Base-by-base conservation (phyloP, 1,284 basidiomycete species). In the Apiotrichum mycotoxinovorans region DNA sequence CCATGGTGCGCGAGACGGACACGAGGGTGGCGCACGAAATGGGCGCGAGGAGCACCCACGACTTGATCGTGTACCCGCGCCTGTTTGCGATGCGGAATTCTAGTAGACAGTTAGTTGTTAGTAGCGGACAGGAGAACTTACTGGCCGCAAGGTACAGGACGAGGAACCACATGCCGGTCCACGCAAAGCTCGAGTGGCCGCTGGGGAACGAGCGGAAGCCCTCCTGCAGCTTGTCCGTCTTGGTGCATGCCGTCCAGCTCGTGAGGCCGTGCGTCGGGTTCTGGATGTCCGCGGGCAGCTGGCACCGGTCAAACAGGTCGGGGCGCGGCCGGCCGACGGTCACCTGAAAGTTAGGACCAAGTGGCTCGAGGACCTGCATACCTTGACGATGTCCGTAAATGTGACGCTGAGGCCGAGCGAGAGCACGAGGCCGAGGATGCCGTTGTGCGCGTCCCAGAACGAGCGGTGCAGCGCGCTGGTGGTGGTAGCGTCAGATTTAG, bases 121-220 rank as follows among this genome's bases (percentile, higher is more conserved):
- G 14, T 85, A 2, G 89, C 33, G 37, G 55, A 49, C 40, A 18
- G 9, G 11, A 17, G 5, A 12, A 5, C 10, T 5, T 14, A 73
- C 73, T 75, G 12, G 69, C 66, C 9, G 64, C 57, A 9, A 80
- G 83, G 42, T 76, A 91, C 84, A 72, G 61, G 41, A 70, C 66
- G 34, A 78, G 58, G 63, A 73, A 77, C 67, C 69, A 67, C 70
- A 77, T 72, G 30, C 77, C 75, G 23, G 63, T 62, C 72, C 73
- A 77, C 18, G 69, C 68, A 50, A 77, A 75, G 68, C 88, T 90
- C 1, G 90, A 85, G 78, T 98, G 96, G 1, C 95, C 95, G 41
- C 87, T 90, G 1, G 90, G 91, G 76, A 98, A 97, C 67, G 87
- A 90, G 61, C 90, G 82, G 80, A 92, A 98, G 0, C 95, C 94